phyloP scores from a whole-genome alignment of 2,329 filamentous ascomycete genomes.

The Talaromyces sp. region DNA sequence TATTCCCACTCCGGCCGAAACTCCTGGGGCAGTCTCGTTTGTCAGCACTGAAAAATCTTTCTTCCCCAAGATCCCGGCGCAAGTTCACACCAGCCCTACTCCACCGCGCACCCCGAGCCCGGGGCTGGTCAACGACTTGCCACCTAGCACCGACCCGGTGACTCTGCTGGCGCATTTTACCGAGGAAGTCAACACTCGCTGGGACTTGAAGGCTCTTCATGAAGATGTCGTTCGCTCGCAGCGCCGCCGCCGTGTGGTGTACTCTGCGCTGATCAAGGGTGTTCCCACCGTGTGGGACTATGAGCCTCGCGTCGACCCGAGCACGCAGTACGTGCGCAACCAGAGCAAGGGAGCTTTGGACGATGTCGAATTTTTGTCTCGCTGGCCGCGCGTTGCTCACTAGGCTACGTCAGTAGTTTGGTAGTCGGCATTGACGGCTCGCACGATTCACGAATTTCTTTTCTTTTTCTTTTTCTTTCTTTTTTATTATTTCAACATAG shows the following conservation, averaged over 20 bases:
- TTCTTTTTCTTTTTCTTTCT: not conserved
- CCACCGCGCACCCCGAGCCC: constrained; percentile 37
- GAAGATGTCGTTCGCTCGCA: constrained; percentile 69
- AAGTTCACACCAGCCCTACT: constrained; percentile 16
- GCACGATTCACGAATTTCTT: not conserved
- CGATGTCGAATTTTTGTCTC: constrained; percentile 36
- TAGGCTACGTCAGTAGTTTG: too few relatives aligned
- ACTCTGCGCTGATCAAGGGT: constrained; percentile 71
- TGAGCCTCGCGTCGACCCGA: constrained; percentile 53
- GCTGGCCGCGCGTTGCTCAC: constrained; percentile 30
- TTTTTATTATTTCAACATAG: not conserved
- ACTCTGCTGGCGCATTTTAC: constrained; percentile 60
- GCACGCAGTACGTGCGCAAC: constrained; percentile 67
- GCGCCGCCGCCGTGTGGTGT: constrained; percentile 70
- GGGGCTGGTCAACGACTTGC: constrained; percentile 25
- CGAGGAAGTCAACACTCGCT: constrained; percentile 65
- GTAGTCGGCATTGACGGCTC: not conserved
- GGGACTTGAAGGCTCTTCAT: constrained; percentile 77
- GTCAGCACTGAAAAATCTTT: constrained; percentile 13
- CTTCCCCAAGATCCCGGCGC: constrained; percentile 10
- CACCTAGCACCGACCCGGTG: constrained; percentile 27
- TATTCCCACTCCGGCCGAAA: constrained; percentile 13
- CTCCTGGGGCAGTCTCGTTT: constrained; percentile 11
- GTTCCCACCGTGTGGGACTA: constrained; percentile 80
- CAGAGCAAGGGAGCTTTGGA: constrained; percentile 36